Base-by-base conservation (phyloP, 305 asterid genomes). In the Fraxinus ornus region DNA sequence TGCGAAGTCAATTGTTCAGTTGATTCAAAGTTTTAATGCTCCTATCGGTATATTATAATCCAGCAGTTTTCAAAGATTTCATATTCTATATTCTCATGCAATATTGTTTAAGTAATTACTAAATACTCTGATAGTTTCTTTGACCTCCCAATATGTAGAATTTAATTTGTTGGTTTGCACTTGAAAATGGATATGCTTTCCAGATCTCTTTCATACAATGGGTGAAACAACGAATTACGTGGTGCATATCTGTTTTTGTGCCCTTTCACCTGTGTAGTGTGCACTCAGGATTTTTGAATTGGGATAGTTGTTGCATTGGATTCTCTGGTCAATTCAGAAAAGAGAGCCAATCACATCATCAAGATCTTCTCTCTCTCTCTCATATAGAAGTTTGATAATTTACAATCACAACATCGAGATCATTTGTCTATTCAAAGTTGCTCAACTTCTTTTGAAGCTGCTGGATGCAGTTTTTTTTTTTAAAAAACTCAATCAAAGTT, bases 21-120 rank as follows among this genome's bases (percentile, higher is more conserved):
- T 97, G 92, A 90, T 97, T 89, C 90, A 85, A 85, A 91, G 89
- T 85, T 87, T 91, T 86, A 91, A 89, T 84, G 97, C 96, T 78
- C 98, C 98, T 13, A 49, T 79, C 41, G 98, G 99, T 93, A 92
- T 81, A 66, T 5, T 74, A 8, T 70, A 66, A 24, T 49, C 49
- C 64, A 15, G 12, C 15, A 5, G 15, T 26, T 77, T 7, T 15
- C 17, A 12, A 41, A 26, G 9, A 33, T 8, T 22, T 15, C 44
- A 41, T 41, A 41, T 41, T 41, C 52, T 41, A 41, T 26, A 41
- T 49, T 77, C 80, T 30, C 60, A 77, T 49, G 66, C 36, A 68
- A 68, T 36, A 24, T 28, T 68, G 75, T 68, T 68, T 41, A 30
- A 68, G 35, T 24, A 64, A 64, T 24, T 64, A 24, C 22, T 71